Evolutionary conservation across 805 yeast genomes (phyloP), one percentile per base, ranked within the genome.

Genomic region (Suhomyces sp.): DNA sequence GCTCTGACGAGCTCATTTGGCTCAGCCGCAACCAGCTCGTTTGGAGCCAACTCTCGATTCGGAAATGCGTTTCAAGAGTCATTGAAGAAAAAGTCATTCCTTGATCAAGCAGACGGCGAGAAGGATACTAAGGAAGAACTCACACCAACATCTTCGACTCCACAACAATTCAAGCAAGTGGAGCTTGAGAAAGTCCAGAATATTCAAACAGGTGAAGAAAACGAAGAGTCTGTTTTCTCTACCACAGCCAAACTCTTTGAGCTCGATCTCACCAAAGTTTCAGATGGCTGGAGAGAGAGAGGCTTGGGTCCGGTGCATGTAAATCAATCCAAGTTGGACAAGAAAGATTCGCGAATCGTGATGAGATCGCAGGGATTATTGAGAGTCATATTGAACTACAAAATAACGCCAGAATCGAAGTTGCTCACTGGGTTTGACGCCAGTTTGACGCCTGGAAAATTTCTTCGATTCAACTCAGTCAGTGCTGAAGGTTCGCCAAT

Each of bases 251-350:
- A 92, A 64, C 72, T 94, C 26, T 94, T 92, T 65, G 84, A 82
- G 29, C 72, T 90, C 60, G 88, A 88, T 61, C 73, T 92, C 29
- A 73, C 85, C 0, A 80, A 84, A 36, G 76, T 87, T 3, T 67
- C 80, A 7, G 83, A 79, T 15, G 97, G 97, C 2, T 94, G 99
- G 99, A 94, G 90, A 67, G 99, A 94, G 70, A 83, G 94, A 63
- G 99, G 99, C 23, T 78, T 88, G 42, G 99, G 99, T 2, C 79
- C 83, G 4, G 71, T 94, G n/a, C 96, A 90, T 65, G 79, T 94
- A 24, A 93, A 94, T 68, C 74, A 73, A 57, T 68, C 76, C 2
- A 55, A 61, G 24, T 57, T 60, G 9, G 70, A 72, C 45, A 63
- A 69, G 7, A 64, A 67, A 40, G 80, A 79, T 51, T 77, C 86